These are phyloP conservation scores for Fusarium multiceps DNA, from an alignment of 2,329 filamentous ascomycete species.

Conservation along the genomic window DNA sequence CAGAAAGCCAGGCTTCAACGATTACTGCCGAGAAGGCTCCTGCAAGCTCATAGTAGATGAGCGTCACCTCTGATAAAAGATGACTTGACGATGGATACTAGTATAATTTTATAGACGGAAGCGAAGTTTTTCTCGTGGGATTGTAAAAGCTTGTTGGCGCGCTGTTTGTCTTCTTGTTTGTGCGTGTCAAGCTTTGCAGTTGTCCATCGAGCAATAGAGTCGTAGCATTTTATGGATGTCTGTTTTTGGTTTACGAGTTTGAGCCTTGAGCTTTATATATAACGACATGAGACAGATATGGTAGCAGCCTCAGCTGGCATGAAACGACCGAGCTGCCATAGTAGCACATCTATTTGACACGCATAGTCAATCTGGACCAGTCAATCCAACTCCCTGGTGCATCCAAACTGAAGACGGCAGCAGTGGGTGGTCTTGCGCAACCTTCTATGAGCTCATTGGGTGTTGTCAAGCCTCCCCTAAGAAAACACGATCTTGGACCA, in stretches of 20 bases:
- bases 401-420: background rate
- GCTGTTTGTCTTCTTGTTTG: slow-evolving; percentile 27
- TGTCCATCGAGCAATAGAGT: slow-evolving; percentile 8
- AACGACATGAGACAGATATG: background rate
- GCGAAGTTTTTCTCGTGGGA: slow-evolving; percentile 20
- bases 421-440: background rate
- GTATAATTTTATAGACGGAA: slow-evolving; percentile 35
- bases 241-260: slow-evolving; percentile 39
- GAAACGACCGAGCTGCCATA: background rate
- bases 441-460: background rate
- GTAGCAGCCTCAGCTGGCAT: background rate
- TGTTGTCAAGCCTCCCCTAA: background rate
- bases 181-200: slow-evolving; percentile 23
- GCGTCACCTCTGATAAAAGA: slow-evolving; percentile 18
- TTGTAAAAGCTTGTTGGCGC: slow-evolving; percentile 26
- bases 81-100: slow-evolving; percentile 44
- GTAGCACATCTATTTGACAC: background rate
- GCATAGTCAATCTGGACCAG: background rate
- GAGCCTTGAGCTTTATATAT: slow-evolving; percentile 34
- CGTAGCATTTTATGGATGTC: slow-evolving; percentile 42
- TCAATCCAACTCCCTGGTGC: background rate
- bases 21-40: slow-evolving; percentile 27
- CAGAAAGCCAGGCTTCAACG: slow-evolving; percentile 2
- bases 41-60: slow-evolving; percentile 10
- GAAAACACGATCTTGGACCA: background rate